A percentile compares a stretch with the other conserved stretches of the same genome.
Conservation (phyloP, 2,329 filamentous ascomycete species). For the Aspergillus chevalieri region DNA sequence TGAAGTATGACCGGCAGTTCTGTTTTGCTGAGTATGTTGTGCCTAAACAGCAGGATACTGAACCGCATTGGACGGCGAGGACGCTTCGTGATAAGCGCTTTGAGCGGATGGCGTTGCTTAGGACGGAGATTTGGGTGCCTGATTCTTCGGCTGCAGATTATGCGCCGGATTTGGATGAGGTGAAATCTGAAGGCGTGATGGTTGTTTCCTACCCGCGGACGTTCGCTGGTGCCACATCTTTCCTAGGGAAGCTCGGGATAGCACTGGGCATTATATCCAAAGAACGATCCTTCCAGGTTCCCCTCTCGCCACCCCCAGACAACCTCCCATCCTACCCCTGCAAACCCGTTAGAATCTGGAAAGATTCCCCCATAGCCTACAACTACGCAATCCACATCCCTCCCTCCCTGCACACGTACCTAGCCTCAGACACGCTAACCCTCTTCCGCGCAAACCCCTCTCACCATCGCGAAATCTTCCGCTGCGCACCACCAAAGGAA, state of each 20-base stretch:
- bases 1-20: conserved; percentile 77
- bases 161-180: conserved; percentile 38
- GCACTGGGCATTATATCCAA: conserved; percentile 21
- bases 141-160: conserved; percentile 42
- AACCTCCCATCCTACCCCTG: conserved; percentile 38
- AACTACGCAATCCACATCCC: conserved; percentile 39
- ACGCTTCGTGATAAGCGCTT: conserved; percentile 38
- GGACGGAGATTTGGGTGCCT: conserved; percentile 56
- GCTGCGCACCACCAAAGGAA: conserved; percentile 48
- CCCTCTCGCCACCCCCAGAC: conserved; percentile 45
- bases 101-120: conserved; percentile 64
- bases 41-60: conserved; percentile 10
- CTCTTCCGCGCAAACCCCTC: conserved; percentile 49
- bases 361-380: conserved; percentile 43
- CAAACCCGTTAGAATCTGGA: conserved; percentile 50
- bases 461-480: conserved; percentile 45
- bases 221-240: conserved; percentile 5
- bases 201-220: conserved; percentile 43
- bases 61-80: conserved; percentile 41
- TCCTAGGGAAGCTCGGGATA: conserved; percentile 23
- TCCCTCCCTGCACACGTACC: conserved; percentile 44
- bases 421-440: conserved; percentile 35
- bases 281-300: conserved; percentile 46
- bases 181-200: conserved; percentile 49
- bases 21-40: conserved; percentile 63